Percentiles rank a stretch among this genome's conserved stretches.
Conservation (phyloP, 306 rosid species). For the Castanea sativa region DNA sequence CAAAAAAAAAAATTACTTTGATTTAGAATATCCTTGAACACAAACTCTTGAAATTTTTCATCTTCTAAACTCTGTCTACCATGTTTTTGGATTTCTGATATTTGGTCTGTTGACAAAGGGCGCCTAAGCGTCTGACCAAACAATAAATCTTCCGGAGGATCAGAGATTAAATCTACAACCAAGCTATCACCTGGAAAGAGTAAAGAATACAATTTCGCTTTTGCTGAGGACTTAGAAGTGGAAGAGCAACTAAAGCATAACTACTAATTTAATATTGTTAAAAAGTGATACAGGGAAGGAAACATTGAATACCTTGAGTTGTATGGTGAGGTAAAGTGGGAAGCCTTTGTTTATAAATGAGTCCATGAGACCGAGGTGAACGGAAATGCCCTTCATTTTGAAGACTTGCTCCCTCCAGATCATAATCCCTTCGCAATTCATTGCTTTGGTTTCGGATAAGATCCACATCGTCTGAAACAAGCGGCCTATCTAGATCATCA, state of each 20-base stretch:
- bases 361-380: slow-evolving; percentile 54
- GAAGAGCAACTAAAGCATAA: neutral
- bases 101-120: slow-evolving; percentile 30
- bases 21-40: slow-evolving; percentile 36
- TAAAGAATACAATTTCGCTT: neutral
- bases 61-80: slow-evolving; percentile 31
- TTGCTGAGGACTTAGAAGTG: neutral
- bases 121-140: slow-evolving; percentile 69
- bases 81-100: slow-evolving; percentile 47
- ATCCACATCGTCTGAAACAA: slow-evolving; percentile 49
- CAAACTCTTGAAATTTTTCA: slow-evolving; percentile 38
- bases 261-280: neutral
- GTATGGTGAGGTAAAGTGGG: slow-evolving; percentile 36
- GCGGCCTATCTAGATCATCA: slow-evolving; percentile 79
- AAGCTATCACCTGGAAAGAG: slow-evolving; percentile 49
- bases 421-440: slow-evolving; percentile 68
- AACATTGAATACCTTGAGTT: slow-evolving; percentile 37
- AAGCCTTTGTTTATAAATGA: slow-evolving; percentile 70
- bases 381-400: slow-evolving; percentile 63
- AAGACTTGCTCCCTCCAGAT: slow-evolving; percentile 79
- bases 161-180: slow-evolving; percentile 53
- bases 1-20: slow-evolving; percentile 64
- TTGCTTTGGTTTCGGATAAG: slow-evolving; percentile 25
- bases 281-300: neutral
- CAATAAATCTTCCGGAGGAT: slow-evolving; percentile 42